phyloP scores from a whole-genome alignment of 306 rosid genomes.

The Cucurbita ficifolia region DNA sequence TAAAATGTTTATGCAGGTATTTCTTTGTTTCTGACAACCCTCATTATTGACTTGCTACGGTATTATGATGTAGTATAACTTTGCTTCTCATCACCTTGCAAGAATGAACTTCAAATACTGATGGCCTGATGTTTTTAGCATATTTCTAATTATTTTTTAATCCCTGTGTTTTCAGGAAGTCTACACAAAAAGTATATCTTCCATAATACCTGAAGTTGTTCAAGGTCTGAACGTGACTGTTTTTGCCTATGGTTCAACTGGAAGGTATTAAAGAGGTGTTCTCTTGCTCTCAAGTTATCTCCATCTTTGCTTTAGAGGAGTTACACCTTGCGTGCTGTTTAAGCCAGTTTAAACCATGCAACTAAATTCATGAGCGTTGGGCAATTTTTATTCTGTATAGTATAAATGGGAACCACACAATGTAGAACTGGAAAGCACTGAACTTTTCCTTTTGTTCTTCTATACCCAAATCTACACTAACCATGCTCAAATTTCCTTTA shows the following conservation, averaged over 20 bases:
- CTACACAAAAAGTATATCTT: slow-evolving; percentile 31
- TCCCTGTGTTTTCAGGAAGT: slow-evolving; percentile 26
- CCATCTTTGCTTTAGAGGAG: not conserved
- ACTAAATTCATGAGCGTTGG: not conserved
- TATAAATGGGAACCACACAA: not conserved
- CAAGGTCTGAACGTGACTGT: slow-evolving; percentile 55
- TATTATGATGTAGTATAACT: not conserved
- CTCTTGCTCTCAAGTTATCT: not conserved
- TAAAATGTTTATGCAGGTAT: not conserved
- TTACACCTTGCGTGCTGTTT: not conserved
- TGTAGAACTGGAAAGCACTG: not conserved
- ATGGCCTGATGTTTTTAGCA: not conserved
- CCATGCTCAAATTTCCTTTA: not conserved
- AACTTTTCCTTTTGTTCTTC: not conserved
- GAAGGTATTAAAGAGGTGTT: slow-evolving; percentile 29
- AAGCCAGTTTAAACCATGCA: not conserved
- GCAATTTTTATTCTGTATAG: not conserved
- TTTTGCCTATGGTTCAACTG: slow-evolving; percentile 55
- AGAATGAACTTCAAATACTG: not conserved
- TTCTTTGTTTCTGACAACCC: not conserved
- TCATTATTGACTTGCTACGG: not conserved
- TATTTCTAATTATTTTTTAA: not conserved
- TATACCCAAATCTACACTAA: not conserved
- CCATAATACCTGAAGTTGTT: slow-evolving; percentile 37
- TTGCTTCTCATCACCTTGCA: not conserved